phyloP scores from a whole-genome alignment of 345 rosid genomes.

The Eucalyptus erythrocorys region DNA sequence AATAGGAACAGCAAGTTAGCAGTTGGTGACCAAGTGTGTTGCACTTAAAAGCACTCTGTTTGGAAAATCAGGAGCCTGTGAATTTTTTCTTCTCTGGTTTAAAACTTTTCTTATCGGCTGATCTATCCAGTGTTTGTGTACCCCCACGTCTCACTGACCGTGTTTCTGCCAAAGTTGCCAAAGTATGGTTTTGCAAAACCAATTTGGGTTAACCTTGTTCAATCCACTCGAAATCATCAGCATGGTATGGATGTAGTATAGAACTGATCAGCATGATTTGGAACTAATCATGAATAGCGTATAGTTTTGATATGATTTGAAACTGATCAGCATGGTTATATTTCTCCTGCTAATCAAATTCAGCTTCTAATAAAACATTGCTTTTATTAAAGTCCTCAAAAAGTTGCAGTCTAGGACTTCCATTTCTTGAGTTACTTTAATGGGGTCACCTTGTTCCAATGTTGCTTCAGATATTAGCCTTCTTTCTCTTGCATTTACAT shows the following conservation, averaged over 20 bases:
- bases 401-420: neutral
- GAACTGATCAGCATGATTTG: neutral
- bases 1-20: neutral
- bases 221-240: neutral
- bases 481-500: neutral
- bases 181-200: neutral
- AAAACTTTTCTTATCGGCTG: neutral
- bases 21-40: neutral
- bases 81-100: neutral
- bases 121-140: neutral
- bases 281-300: neutral
- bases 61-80: neutral
- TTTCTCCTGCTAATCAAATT: neutral
- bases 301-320: neutral
- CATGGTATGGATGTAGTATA: neutral
- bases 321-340: neutral
- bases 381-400: neutral
- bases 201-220: neutral
- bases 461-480: neutral
- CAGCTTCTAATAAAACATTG: neutral
- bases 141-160: neutral
- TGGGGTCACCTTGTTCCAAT: neutral
- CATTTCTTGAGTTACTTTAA: neutral
- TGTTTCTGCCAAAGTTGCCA: neutral
- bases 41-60: neutral